Conservation (phyloP, 176 grass and related monocot species). For the Oryza brachyantha region DNA sequence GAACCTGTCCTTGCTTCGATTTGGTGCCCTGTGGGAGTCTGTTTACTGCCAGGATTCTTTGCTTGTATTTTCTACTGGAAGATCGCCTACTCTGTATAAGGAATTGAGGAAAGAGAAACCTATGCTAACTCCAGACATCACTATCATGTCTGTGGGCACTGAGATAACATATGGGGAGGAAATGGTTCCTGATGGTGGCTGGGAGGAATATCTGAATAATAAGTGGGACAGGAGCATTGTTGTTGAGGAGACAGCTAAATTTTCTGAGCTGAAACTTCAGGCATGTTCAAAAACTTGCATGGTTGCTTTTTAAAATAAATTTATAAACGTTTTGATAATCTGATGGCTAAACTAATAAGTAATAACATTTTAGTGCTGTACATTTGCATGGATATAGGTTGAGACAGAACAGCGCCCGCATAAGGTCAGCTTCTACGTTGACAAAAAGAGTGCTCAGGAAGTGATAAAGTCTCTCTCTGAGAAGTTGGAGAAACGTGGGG, state of each 20-base stretch:
- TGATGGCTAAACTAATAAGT: not conserved
- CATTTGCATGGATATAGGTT: slow-evolving; percentile 45
- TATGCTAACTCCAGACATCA: slow-evolving; percentile 80
- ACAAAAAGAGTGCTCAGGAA: slow-evolving; percentile 58
- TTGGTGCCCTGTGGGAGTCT: slow-evolving; percentile 76
- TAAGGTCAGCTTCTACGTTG: slow-evolving; percentile 82
- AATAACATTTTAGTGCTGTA: not conserved
- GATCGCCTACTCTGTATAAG: slow-evolving; percentile 74
- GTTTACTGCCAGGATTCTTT: slow-evolving; percentile 72
- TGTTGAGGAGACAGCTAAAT: slow-evolving; percentile 57
- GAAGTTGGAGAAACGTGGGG: slow-evolving; percentile 52
- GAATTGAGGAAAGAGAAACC: slow-evolving; percentile 89
- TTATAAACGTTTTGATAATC: not conserved
- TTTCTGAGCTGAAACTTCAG: slow-evolving; percentile 70
- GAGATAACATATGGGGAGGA: slow-evolving; percentile 83
- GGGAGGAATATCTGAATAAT: slow-evolving; percentile 67
- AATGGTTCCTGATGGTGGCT: slow-evolving; percentile 84
- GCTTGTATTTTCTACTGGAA: slow-evolving; percentile 76
- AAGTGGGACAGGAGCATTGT: slow-evolving; percentile 79
- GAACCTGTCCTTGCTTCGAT: slow-evolving; percentile 74
- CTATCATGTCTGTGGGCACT: slow-evolving; percentile 91
- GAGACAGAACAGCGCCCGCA: slow-evolving; percentile 25
- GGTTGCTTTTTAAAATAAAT: slow-evolving; percentile 4
- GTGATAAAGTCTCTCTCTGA: slow-evolving; percentile 60
- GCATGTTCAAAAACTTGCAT: slow-evolving; percentile 23